Base-by-base conservation (phyloP, 208 protist genomes). In the Crithidia mellificae region DNA sequence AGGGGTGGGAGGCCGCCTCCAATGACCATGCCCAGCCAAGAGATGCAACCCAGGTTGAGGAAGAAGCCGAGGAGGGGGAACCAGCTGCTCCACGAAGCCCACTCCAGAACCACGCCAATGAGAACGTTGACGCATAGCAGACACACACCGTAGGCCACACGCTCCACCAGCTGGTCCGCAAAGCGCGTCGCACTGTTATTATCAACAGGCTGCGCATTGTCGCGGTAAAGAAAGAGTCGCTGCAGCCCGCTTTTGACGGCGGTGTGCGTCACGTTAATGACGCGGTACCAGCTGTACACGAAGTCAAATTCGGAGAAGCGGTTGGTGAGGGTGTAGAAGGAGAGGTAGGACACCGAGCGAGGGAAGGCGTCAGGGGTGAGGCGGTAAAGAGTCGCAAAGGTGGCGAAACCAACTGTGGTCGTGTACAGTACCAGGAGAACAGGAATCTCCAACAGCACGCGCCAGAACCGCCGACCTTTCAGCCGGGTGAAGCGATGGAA, bases 351-450 rank as follows among this genome's bases (percentile, higher is more conserved):
- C 29, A 66, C 38, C 5, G 68, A 61, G 38, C 55, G 59, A 17
- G 68, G 68, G 24, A 66, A 59, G 2, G 41, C 19, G 6, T 66
- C 58, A 15, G 68, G 68, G n/a, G 41, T 63, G 24, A 54, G 19
- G 49, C 49, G 56, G 30, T 64, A 55, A 4, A 73, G 58, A 32
- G n/a, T 29, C 6, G 20, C 20, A 36, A 73, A 66, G 50, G 38
- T 61, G 29, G 47, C 43, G 46, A 73, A 65, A 39, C 68, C 68
- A 24, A 61, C 58, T 25, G 39, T 50, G 14, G 5, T 34, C 11
- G 68, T 47, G 68, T 73, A 73, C 22, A 73, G 29, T 3, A 50
- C 68, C 17, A 73, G 43, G 20, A 66, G 11, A 8, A 36, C n/a
- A 6, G 58, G 68, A 29, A 62, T 34, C 41, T 73, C 68, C 19